Evolutionary conservation across 2,329 filamentous ascomycete genomes (phyloP).

Genomic region (Ilyonectria destructans): DNA sequence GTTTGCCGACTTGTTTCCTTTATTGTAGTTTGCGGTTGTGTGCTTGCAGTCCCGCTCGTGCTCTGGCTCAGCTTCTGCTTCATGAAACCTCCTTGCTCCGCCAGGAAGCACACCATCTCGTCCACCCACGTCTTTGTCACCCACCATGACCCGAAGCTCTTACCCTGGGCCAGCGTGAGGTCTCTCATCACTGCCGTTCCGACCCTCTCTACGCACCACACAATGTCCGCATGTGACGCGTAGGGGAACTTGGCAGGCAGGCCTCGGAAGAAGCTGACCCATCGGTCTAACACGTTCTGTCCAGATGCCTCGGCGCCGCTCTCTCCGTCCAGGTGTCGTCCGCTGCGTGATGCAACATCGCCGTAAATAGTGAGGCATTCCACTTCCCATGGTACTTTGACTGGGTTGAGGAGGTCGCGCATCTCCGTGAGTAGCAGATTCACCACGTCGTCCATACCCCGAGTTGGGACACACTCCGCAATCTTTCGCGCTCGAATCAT

Average conservation of each 20-base stretch:
- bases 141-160: constrained; percentile 93
- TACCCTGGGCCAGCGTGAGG: constrained; percentile 83
- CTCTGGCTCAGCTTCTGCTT: constrained; percentile 64
- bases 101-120: constrained; percentile 93
- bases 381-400: constrained; percentile 76
- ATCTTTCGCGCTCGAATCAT: constrained; percentile 76
- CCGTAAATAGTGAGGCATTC: constrained; percentile 75
- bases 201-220: constrained; percentile 83
- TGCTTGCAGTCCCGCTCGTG: constrained; percentile 42
- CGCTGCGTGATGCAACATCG: constrained; percentile 67
- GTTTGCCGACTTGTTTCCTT: constrained; percentile 56
- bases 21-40: constrained; percentile 55
- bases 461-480: constrained; percentile 74
- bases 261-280: constrained; percentile 80
- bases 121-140: constrained; percentile 96
- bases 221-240: constrained; percentile 79
- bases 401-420: constrained; percentile 79
- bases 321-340: constrained; percentile 54
- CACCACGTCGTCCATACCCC: constrained; percentile 78
- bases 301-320: constrained; percentile 55
- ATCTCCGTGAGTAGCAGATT: constrained; percentile 77
- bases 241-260: constrained; percentile 82
- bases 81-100: constrained; percentile 92
- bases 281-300: constrained; percentile 83
- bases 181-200: constrained; percentile 86